A percentile compares a stretch with the other conserved stretches of the same genome.
phyloP scores from a whole-genome alignment of 345 rosid species.

The Eutrema heterophyllum region DNA sequence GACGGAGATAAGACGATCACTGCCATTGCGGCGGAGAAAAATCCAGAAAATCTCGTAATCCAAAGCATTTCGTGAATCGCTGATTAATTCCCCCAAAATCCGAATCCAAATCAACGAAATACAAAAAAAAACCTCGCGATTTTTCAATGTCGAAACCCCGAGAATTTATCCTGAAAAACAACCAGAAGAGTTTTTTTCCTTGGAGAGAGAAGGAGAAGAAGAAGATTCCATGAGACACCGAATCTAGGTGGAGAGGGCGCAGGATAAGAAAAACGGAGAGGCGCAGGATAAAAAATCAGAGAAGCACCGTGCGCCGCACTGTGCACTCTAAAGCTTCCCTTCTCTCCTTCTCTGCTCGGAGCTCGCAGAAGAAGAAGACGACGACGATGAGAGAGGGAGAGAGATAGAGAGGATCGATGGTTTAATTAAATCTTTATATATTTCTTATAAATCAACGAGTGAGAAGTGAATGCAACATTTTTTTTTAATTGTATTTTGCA shows the following conservation, averaged over 20 bases:
- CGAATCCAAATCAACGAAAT: not conserved
- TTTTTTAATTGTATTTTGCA: not conserved
- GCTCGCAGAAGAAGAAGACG: constrained; percentile 24
- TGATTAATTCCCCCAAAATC: constrained; percentile 11
- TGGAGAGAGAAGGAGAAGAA: not conserved
- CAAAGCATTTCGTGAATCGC: constrained; percentile 47
- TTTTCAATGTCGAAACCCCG: not conserved
- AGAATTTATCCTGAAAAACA: not conserved
- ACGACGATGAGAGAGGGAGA: not conserved
- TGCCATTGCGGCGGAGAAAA: constrained; percentile 56
- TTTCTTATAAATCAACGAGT: constrained; percentile 5
- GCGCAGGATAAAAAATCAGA: constrained; percentile 18
- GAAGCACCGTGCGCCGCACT: constrained; percentile 8
- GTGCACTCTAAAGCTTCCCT: constrained; percentile 17
- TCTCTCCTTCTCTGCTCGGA: constrained; percentile 22
- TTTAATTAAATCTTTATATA: not conserved
- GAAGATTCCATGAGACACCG: constrained; percentile 8
- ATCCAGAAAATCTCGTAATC: constrained; percentile 52
- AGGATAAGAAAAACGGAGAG: not conserved
- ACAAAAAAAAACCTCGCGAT: not conserved
- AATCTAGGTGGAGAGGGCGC: constrained; percentile 12
- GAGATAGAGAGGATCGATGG: constrained; percentile 1
- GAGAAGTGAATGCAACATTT: constrained; percentile 14
- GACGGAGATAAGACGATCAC: constrained; percentile 50
- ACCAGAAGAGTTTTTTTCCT: not conserved